These are phyloP conservation scores for Clonostachys solani DNA, from an alignment of 2,329 filamentous ascomycete genomes.

Conservation along the genomic window DNA sequence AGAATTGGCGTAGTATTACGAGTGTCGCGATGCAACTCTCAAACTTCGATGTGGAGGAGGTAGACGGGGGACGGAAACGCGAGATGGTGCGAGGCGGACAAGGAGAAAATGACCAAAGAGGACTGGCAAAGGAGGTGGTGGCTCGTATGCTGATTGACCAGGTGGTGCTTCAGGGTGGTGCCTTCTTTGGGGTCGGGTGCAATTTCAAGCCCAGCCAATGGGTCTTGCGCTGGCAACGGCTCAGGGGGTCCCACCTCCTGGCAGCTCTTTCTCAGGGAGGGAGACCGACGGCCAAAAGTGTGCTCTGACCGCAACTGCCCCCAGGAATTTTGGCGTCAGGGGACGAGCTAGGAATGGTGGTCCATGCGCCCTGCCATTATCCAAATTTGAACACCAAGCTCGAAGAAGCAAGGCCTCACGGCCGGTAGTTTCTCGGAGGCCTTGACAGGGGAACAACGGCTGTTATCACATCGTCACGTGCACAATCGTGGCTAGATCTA, in stretches of 20 bases:
- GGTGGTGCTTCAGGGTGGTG: not conserved
- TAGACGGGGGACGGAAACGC: not conserved
- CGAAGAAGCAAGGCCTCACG: slow-evolving; percentile 4
- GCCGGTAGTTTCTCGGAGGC: slow-evolving; percentile 4
- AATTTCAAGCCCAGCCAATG: slow-evolving; percentile 25
- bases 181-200: slow-evolving; percentile 10
- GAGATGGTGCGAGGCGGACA: slow-evolving; percentile 3
- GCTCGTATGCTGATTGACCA: not conserved
- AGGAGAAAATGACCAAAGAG: slow-evolving; percentile 6
- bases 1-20: too few relatives aligned
- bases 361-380: not conserved
- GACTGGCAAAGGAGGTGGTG: slow-evolving; percentile 3
- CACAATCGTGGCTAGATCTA: too few relatives aligned
- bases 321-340: too few relatives aligned
- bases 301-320: not conserved
- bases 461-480: not conserved
- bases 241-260: slow-evolving; percentile 13
- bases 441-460: not conserved
- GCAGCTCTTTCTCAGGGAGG: not conserved
- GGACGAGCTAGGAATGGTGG: not conserved
- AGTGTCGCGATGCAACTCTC: too few relatives aligned
- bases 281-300: not conserved
- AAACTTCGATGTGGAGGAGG: not conserved
- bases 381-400: not conserved
- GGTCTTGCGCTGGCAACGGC: slow-evolving; percentile 14